Conservation (phyloP, 805 yeast genomes). For the Sugiyamaella smithiae region DNA sequence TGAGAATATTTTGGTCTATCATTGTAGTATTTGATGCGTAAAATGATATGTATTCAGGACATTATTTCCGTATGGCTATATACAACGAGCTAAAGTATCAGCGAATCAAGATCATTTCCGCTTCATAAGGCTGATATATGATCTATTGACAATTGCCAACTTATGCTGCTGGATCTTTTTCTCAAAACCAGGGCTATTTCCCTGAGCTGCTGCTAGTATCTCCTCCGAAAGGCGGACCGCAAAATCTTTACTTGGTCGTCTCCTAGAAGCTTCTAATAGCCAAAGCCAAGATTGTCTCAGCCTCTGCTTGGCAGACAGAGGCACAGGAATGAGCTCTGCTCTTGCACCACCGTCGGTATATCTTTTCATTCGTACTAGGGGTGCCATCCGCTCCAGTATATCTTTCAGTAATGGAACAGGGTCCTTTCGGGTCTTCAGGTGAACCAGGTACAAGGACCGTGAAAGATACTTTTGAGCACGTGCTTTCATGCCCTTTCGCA, state of each 20-base stretch:
- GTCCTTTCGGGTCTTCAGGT: slow-evolving; percentile 67
- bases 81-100: not conserved
- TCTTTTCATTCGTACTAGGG: slow-evolving; percentile 73
- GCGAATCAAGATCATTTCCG: not conserved
- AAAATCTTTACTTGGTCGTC: slow-evolving; percentile 75
- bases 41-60: no score
- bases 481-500: slow-evolving; percentile 89
- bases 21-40: no score
- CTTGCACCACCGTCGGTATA: slow-evolving; percentile 85
- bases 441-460: slow-evolving; percentile 76
- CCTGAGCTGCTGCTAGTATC: slow-evolving; percentile 69
- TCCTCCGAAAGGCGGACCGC: slow-evolving; percentile 91
- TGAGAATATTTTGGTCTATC: no score
- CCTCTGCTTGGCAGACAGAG: slow-evolving; percentile 79
- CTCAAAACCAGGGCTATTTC: slow-evolving; percentile 79
- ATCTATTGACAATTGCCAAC: slow-evolving; percentile 83
- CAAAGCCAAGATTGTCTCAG: slow-evolving; percentile 83
- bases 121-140: slow-evolving; percentile 51
- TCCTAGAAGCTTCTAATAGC: slow-evolving; percentile 82
- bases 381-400: slow-evolving; percentile 78
- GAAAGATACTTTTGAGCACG: slow-evolving; percentile 70
- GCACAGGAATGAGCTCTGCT: slow-evolving; percentile 74
- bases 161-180: slow-evolving; percentile 81
- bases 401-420: slow-evolving; percentile 75
- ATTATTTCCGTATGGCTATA: not conserved